phyloP scores from a whole-genome alignment of 2,329 filamentous ascomycete species.

The Colletotrichum melonis region DNA sequence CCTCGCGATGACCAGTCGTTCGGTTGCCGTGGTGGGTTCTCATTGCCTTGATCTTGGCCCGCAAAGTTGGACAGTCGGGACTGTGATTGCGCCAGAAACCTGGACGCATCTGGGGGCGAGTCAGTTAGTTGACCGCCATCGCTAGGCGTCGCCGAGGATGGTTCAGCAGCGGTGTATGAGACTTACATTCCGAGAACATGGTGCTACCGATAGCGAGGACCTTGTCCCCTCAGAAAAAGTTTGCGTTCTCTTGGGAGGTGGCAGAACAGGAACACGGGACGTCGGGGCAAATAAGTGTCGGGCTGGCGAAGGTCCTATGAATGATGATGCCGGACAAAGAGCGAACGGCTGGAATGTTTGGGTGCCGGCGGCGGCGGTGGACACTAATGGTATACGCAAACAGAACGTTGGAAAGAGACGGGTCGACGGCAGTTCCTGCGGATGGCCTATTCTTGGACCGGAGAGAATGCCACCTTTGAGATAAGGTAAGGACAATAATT shows the following conservation, averaged over 20 bases:
- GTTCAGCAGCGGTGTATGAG: slow-evolving; percentile 31
- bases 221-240: slow-evolving; percentile 31
- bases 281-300: slow-evolving; percentile 23
- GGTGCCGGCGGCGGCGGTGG: slow-evolving; percentile 25
- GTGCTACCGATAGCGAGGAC: slow-evolving; percentile 37
- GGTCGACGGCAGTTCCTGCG: neutral
- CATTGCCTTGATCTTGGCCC: slow-evolving; percentile 66
- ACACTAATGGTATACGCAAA: slow-evolving; percentile 29
- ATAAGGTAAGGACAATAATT: neutral
- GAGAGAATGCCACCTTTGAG: neutral
- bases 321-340: slow-evolving; percentile 33
- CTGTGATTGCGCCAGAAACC: slow-evolving; percentile 96
- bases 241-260: neutral
- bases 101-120: slow-evolving; percentile 81
- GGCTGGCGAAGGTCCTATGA: slow-evolving; percentile 2
- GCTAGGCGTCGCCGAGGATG: slow-evolving; percentile 23
- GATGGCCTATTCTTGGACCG: neutral
- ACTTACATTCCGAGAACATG: slow-evolving; percentile 85
- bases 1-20: slow-evolving; percentile 49
- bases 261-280: slow-evolving; percentile 25
- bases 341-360: slow-evolving; percentile 26
- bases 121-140: slow-evolving; percentile 37
- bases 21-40: slow-evolving; percentile 47
- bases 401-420: slow-evolving; percentile 4
- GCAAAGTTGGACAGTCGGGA: slow-evolving; percentile 81